Percentiles rank a stretch among this genome's conserved stretches.
These are phyloP conservation scores for Saksenaea vasiformis DNA, from an alignment of 371 early-diverging fungal species.

Conservation along the genomic window DNA sequence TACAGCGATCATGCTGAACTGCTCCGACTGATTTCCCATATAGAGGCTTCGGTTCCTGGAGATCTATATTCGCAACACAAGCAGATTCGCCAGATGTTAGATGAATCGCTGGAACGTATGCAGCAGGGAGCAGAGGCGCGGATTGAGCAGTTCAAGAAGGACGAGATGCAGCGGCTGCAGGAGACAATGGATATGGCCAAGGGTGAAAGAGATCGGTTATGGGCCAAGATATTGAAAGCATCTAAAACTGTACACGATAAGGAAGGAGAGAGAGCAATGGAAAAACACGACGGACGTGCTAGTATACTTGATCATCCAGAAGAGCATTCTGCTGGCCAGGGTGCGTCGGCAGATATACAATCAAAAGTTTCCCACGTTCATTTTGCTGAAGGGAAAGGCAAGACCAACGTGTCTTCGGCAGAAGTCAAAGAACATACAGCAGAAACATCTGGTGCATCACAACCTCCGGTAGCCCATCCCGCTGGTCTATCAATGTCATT, in stretches of 20 bases:
- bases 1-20: neutral
- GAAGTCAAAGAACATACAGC: neutral
- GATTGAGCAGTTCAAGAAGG: conserved; percentile 26
- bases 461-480: neutral
- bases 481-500: conserved; percentile 8
- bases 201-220: conserved; percentile 29
- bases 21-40: neutral
- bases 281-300: neutral
- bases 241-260: conserved; percentile 19
- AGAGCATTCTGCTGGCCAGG: conserved; percentile 1
- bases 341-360: neutral
- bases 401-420: neutral
- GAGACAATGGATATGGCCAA: conserved; percentile 21
- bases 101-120: conserved; percentile 17
- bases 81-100: conserved; percentile 22
- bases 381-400: conserved; percentile 1
- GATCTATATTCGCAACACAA: conserved; percentile 24
- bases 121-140: conserved; percentile 26
- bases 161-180: conserved; percentile 21
- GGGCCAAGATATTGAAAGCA: conserved; percentile 33
- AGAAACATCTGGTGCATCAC: neutral
- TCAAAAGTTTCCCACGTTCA: conserved; percentile 1
- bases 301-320: neutral
- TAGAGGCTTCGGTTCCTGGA: conserved; percentile 9
- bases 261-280: neutral